A percentile compares a stretch with the other conserved stretches of the same genome.
Evolutionary conservation across 2,329 filamentous ascomycete genomes (phyloP).

Genomic region (Diaporthe sp.): DNA sequence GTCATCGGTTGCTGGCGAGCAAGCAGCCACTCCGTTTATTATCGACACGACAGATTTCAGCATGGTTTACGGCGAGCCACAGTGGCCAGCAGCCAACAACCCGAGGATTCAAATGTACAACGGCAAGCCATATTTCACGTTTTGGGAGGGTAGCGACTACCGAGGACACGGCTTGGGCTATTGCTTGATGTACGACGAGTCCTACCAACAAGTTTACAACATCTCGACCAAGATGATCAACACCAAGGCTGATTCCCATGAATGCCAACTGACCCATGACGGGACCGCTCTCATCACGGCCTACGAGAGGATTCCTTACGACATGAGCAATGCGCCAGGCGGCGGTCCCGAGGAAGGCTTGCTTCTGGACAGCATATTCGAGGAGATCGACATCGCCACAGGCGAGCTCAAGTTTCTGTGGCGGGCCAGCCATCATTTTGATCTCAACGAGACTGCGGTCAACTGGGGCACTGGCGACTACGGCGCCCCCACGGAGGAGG

Average conservation of each 20-base stretch:
- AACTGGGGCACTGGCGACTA: conserved; percentile 39
- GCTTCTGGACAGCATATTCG: conserved; percentile 54
- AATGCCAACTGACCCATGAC: conserved; percentile 56
- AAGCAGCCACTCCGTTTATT: conserved; percentile 39
- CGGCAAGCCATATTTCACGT: conserved; percentile 39
- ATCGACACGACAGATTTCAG: conserved; percentile 40
- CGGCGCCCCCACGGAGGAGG: conserved; percentile 40
- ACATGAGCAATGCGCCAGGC: conserved; percentile 46
- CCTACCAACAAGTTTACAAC: conserved; percentile 38
- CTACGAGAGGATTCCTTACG: conserved; percentile 50
- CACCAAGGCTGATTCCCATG: conserved; percentile 48
- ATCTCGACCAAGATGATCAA: conserved; percentile 41
- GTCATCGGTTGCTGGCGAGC: conserved; percentile 31
- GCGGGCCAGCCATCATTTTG: conserved; percentile 54
- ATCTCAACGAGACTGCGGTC: conserved; percentile 42
- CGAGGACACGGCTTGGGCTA: conserved; percentile 40
- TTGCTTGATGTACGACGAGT: conserved; percentile 40
- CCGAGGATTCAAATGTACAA: conserved; percentile 41
- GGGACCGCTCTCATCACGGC: conserved; percentile 57
- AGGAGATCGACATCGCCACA: conserved; percentile 66
- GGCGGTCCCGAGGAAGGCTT: conserved; percentile 46
- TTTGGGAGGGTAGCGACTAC: conserved; percentile 40
- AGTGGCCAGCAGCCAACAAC: conserved; percentile 39
- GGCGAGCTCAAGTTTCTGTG: conserved; percentile 65
- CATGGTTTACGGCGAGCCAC: conserved; percentile 40